Evolutionary conservation across 2,329 filamentous ascomycete genomes (phyloP), one percentile per base, ranked within the genome.

Genomic region (Arthrinium puccinioides): DNA sequence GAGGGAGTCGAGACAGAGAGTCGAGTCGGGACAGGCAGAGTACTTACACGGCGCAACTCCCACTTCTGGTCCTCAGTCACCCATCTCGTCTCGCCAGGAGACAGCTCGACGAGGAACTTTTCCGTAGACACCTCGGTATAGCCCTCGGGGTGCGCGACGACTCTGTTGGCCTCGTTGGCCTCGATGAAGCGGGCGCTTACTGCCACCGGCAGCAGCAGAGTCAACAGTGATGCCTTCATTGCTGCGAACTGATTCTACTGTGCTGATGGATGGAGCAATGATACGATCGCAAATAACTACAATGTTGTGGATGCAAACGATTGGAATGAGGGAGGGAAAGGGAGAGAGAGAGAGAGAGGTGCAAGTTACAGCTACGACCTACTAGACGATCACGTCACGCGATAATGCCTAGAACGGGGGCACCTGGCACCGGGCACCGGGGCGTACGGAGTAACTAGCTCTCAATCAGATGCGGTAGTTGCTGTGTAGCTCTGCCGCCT

Each of bases 41-140:
- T 10, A 64, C 77, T 40, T 73, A 94, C 88, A 49, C 87, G 74
- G 54, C 84, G 82, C 46, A 97, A 67, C 60, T 82, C 80, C 88
- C 90, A 96, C 64, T 97, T 98, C 66, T 96, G 81, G 24, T 95
- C 86, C 53, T 97, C 90, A 0, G 87, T 94, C 21, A 96, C 82
- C 84, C 86, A 92, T 70, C 74, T 69, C 18, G 82, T 89, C 57
- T 90, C 74, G 39, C 85, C 87, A 4, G 87, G 87, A n/a, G 77
- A 74, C 19, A 92, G 71, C 67, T 97, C 89, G 45, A 98, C 80
- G 32, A 94, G 71, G 59, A 75, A 92, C 49, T 70, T 70, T 51
- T 82, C 74, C 25, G 52, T 41, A 32, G 45, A 46, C 16, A 53
- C 44, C 13, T 53, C 43, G 3, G 55, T 44, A 23, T 54, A 45